phyloP scores from a whole-genome alignment of 2,329 filamentous ascomycete genomes.

The Alternaria solani region DNA sequence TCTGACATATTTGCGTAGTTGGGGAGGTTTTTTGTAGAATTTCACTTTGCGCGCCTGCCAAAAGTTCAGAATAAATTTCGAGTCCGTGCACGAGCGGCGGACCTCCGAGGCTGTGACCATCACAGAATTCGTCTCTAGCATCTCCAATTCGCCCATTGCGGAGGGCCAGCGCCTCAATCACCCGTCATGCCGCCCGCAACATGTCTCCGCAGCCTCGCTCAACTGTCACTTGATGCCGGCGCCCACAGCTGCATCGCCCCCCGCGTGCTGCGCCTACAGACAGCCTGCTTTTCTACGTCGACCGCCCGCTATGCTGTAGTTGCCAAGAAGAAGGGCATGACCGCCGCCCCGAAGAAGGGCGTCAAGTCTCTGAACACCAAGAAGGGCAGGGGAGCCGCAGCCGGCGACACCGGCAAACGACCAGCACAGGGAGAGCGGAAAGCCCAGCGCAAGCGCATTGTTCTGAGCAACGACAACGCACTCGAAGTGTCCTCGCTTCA shows the following conservation, averaged over 20 bases:
- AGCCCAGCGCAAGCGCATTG: constrained; percentile 84
- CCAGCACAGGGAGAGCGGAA: constrained; percentile 83
- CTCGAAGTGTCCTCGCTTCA: constrained; percentile 75
- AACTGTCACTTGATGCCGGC: constrained; percentile 40
- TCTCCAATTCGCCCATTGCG: constrained; percentile 35
- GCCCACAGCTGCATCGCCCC: constrained; percentile 32
- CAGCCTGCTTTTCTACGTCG: constrained; percentile 49
- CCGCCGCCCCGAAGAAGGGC: constrained; percentile 45
- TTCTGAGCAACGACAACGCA: constrained; percentile 94
- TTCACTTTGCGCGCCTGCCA: constrained; percentile 7
- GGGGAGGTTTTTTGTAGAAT: background rate
- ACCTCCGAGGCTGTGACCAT: constrained; percentile 36
- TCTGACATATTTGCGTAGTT: constrained; percentile 32
- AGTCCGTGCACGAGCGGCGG: constrained; percentile 29
- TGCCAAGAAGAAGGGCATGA: constrained; percentile 39
- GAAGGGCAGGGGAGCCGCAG: constrained; percentile 52
- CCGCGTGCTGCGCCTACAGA: constrained; percentile 36
- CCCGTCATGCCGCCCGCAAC: constrained; percentile 42
- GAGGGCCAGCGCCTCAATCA: constrained; percentile 34
- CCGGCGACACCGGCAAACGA: constrained; percentile 56
- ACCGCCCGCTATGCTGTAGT: constrained; percentile 35
- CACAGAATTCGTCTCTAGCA: constrained; percentile 27
- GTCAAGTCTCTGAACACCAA: constrained; percentile 54
- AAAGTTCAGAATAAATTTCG: constrained; percentile 29
- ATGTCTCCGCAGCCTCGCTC: constrained; percentile 45